These are phyloP conservation scores for Podaxis sp. DNA, from an alignment of 768 basidiomycete genomes.

Conservation along the genomic window DNA sequence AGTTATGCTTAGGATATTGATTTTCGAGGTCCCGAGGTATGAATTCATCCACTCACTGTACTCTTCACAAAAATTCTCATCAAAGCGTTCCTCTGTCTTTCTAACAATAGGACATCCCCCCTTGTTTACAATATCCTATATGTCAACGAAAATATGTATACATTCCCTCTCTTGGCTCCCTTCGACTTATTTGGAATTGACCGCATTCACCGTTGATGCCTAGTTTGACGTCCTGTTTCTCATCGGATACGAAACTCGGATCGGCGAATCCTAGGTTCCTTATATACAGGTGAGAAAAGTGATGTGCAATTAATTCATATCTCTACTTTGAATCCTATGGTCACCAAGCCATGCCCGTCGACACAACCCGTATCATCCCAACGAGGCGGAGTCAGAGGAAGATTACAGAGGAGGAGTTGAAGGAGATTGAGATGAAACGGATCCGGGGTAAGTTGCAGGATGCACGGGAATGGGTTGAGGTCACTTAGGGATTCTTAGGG, in stretches of 20 bases:
- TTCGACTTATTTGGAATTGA: not conserved
- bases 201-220: not conserved
- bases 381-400: constrained; percentile 36
- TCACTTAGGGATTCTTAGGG: constrained; percentile 23
- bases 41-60: not conserved
- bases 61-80: not conserved
- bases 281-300: not conserved
- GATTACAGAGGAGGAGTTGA: constrained; percentile 45
- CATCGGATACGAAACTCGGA: not conserved
- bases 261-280: not conserved
- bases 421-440: constrained; percentile 48
- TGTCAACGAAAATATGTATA: not conserved
- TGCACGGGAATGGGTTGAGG: constrained; percentile 1
- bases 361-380: constrained; percentile 33
- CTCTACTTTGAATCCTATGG: not conserved
- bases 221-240: not conserved
- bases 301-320: not conserved
- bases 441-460: constrained; percentile 31
- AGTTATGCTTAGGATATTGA: too few species aligned
- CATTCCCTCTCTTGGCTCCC: not conserved
- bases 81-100: not conserved
- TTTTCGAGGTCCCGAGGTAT: too few species aligned
- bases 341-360: constrained; percentile 35
- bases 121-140: not conserved
- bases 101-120: not conserved